Conservation (phyloP, 2,329 filamentous ascomycete genomes). For the Claviceps monticola region DNA sequence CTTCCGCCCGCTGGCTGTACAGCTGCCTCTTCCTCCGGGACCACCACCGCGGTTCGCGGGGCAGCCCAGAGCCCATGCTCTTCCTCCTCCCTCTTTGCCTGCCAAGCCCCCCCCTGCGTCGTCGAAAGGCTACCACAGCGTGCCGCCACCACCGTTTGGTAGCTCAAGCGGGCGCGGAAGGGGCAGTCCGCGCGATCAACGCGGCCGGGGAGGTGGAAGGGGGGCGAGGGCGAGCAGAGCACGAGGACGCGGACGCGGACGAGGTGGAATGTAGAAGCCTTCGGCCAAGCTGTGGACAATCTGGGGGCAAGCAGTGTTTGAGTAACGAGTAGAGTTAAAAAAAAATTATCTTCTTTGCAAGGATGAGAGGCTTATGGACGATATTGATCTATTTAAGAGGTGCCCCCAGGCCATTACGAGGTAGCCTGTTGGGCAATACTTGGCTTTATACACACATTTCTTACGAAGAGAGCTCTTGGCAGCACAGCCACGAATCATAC, state of each 20-base stretch:
- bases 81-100: constrained; percentile 15
- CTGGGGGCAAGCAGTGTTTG: neutral
- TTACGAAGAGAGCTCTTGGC: no score
- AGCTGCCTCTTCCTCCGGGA: constrained; percentile 26
- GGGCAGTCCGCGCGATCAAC: constrained; percentile 10
- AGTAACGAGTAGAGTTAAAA: neutral
- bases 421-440: neutral
- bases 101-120: constrained; percentile 17
- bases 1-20: constrained; percentile 9
- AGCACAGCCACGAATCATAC: no score
- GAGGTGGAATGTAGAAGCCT: neutral
- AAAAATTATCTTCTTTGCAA: neutral
- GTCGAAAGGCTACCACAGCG: constrained; percentile 14
- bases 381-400: no score
- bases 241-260: constrained; percentile 11
- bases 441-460: neutral
- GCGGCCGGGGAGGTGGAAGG: constrained; percentile 15
- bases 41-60: constrained; percentile 19
- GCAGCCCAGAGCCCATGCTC: constrained; percentile 11
- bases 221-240: constrained; percentile 10
- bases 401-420: no score
- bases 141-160: constrained; percentile 10
- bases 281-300: neutral
- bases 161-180: constrained; percentile 10
- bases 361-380: no score